Conservation (phyloP, 495 filamentous ascomycete genomes). For the Friedmanniomyces simplex region DNA sequence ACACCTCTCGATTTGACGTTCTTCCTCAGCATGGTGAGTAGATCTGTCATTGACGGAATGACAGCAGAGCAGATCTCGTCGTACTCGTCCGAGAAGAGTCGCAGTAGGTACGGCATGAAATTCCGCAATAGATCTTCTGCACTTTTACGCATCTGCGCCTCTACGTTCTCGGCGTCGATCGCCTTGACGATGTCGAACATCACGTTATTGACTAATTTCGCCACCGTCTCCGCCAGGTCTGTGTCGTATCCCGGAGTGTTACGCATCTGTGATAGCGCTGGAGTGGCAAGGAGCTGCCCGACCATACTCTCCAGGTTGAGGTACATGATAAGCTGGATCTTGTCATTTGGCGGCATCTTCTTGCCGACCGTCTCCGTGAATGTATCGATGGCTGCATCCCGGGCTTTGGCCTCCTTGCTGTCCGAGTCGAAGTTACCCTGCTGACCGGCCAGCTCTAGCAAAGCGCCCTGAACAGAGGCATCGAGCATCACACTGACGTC, state of each 20-base stretch:
- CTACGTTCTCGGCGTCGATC: slow-evolving; percentile 50
- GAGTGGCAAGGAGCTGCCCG: slow-evolving; percentile 67
- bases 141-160: slow-evolving; percentile 43
- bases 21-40: slow-evolving; percentile 79
- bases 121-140: slow-evolving; percentile 66
- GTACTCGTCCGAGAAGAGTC: slow-evolving; percentile 94
- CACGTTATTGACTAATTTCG: slow-evolving; percentile 88
- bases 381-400: slow-evolving; percentile 80
- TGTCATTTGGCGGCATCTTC: slow-evolving; percentile 91
- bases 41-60: slow-evolving; percentile 80
- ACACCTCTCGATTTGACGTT: slow-evolving; percentile 49
- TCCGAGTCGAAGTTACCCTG: slow-evolving; percentile 43
- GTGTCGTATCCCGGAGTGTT: slow-evolving; percentile 80
- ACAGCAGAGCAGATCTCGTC: slow-evolving; percentile 95
- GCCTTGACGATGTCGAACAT: slow-evolving; percentile 76
- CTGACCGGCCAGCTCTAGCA: slow-evolving; percentile 65
- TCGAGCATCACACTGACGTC: slow-evolving; percentile 90
- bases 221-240: slow-evolving; percentile 86
- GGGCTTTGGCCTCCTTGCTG: slow-evolving; percentile 56
- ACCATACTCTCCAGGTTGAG: slow-evolving; percentile 77
- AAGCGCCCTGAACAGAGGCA: slow-evolving; percentile 65
- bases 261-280: slow-evolving; percentile 63
- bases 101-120: slow-evolving; percentile 75
- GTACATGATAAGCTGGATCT: slow-evolving; percentile 84
- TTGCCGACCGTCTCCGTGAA: slow-evolving; percentile 93